Evolutionary conservation across 1,284 basidiomycete genomes (phyloP).

Genomic region (Ustilago xerochloae): DNA sequence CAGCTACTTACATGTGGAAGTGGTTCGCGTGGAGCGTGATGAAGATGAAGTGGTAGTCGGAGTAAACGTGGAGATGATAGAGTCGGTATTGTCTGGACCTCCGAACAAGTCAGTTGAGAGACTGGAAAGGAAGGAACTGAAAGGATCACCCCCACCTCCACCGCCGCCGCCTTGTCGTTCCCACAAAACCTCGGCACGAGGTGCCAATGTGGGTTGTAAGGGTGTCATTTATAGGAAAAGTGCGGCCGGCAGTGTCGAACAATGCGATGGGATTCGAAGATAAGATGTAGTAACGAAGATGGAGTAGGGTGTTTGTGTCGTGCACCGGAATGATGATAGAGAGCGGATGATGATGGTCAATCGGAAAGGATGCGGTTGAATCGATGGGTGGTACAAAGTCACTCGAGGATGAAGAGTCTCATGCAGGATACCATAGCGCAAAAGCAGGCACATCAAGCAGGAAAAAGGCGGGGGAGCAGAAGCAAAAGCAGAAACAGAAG

Average conservation of each 20-base stretch:
- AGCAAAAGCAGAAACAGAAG: background rate
- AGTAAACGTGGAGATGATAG: conserved; percentile 8
- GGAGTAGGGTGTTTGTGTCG: background rate
- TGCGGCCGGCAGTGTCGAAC: background rate
- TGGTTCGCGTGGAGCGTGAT: conserved; percentile 8
- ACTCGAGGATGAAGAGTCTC: background rate
- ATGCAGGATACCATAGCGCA: background rate
- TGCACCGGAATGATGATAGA: background rate
- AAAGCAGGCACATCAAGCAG: too few species aligned
- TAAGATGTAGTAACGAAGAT: background rate
- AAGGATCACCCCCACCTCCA: too few species aligned
- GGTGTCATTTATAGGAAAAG: too few species aligned
- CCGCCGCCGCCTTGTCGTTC: conserved; percentile 35
- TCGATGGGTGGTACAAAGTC: background rate
- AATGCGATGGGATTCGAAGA: background rate
- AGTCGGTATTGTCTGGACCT: conserved; percentile 21
- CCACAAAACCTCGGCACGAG: conserved; percentile 27
- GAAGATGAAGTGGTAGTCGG: conserved; percentile 6
- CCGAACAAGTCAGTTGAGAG: conserved; percentile 14
- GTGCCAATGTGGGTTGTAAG: conserved; percentile 28
- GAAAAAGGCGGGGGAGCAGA: background rate
- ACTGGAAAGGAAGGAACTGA: conserved; percentile 17
- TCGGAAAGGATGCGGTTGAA: background rate
- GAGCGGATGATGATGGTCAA: background rate
- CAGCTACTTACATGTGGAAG: conserved; percentile 22